Percentiles rank a stretch among this genome's conserved stretches.
phyloP scores from a whole-genome alignment of 2,329 filamentous ascomycete species.

The Pyricularia pennisetigena region DNA sequence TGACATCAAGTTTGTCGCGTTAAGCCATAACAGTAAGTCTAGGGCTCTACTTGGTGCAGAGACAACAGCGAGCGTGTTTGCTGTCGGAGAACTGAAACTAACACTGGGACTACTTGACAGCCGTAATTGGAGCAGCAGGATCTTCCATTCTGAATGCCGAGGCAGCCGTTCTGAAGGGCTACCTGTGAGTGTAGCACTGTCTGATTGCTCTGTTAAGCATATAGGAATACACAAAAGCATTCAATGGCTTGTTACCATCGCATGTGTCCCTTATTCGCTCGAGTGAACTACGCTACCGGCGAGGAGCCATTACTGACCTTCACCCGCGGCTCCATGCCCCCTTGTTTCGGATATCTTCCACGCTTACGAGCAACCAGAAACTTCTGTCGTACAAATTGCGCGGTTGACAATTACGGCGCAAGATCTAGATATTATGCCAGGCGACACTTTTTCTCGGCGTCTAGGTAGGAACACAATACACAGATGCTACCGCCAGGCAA shows the following conservation, averaged over 20 bases:
- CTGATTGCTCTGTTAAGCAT: neutral
- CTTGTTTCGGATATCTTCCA: neutral
- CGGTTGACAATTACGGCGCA: neutral
- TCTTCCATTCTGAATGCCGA: conserved; percentile 93
- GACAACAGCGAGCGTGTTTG: neutral
- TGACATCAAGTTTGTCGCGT: conserved; percentile 87
- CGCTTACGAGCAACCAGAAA: neutral
- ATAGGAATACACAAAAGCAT: neutral
- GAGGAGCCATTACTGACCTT: neutral
- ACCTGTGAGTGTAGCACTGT: conserved; percentile 40
- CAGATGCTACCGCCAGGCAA: neutral
- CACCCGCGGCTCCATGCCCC: neutral
- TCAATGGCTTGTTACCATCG: neutral
- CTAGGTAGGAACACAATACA: neutral
- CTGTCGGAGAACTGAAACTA: conserved; percentile 9
- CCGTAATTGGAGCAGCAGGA: conserved; percentile 91
- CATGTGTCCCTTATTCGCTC: neutral
- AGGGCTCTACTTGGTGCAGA: neutral
- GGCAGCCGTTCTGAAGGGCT: conserved; percentile 82
- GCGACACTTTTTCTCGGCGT: neutral
- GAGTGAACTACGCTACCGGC: neutral
- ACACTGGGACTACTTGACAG: conserved; percentile 24
- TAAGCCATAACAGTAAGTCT: conserved; percentile 66
- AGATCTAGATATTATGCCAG: neutral
- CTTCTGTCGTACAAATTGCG: neutral